phyloP scores from a whole-genome alignment of 2,329 filamentous ascomycete genomes.

The Aspergillus niger region DNA sequence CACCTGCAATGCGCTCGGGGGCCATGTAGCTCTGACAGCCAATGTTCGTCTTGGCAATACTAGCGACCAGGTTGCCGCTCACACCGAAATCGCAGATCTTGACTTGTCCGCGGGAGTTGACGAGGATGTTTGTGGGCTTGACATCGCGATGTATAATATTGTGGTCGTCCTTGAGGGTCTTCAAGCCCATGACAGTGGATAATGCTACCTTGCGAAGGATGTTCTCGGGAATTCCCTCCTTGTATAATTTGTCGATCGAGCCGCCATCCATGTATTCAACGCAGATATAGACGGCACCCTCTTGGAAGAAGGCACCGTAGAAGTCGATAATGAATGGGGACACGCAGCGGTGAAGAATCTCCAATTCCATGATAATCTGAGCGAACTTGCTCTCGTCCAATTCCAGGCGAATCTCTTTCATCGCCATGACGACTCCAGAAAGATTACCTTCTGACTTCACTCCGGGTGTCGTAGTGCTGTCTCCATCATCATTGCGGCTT shows the following conservation, averaged over 20 bases:
- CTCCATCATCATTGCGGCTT: conserved; percentile 36
- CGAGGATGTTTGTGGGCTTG: conserved; percentile 97
- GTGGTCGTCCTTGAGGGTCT: conserved; percentile 93
- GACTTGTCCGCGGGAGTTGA: conserved; percentile 85
- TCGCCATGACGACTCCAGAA: conserved; percentile 84
- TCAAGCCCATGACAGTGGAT: conserved; percentile 86
- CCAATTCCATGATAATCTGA: conserved; percentile 95
- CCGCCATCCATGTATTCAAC: conserved; percentile 99
- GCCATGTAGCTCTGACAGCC: conserved; percentile 99
- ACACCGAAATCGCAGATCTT: conserved; percentile 99
- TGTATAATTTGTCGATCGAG: conserved; percentile 94
- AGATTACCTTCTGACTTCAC: conserved; percentile 29
- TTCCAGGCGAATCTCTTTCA: conserved; percentile 97
- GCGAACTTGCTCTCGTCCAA: conserved; percentile 96
- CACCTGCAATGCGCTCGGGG: conserved; percentile 88
- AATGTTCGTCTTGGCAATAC: conserved; percentile 98
- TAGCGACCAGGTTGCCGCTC: conserved; percentile 92
- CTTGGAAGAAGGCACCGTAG: conserved; percentile 98
- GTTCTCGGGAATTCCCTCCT: conserved; percentile 83
- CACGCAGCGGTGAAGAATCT: conserved; percentile 91
- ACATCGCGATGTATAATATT: conserved; percentile 99
- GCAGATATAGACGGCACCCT: conserved; percentile 98
- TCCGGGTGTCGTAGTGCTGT: conserved; percentile 15
- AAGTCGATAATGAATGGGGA: conserved; percentile 98
- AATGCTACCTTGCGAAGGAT: conserved; percentile 89